Evolutionary conservation across 768 basidiomycete genomes (phyloP), one percentile per base, ranked within the genome.

Genomic region (Trametes cinnabarina): DNA sequence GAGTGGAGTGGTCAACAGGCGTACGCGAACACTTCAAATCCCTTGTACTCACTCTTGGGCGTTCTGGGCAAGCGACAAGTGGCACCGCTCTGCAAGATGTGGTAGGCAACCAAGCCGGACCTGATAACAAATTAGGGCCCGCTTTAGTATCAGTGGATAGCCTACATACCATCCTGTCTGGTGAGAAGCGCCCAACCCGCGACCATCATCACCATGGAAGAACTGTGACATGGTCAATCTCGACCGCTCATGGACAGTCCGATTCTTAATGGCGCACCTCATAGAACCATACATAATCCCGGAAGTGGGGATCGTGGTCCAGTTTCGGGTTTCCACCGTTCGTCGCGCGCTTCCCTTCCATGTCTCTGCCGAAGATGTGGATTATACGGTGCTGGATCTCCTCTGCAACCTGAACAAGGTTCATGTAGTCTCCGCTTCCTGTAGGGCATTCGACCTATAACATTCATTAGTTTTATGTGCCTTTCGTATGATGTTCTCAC

Each of bases 381-480:
- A 98, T 99, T 61, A 98, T 86, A n/a, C 97, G 88, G 69, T 98
- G 96, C 72, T 98, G 97, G 55, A 99, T 94, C 72, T 99, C 97
- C 67, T 98, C 96, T 5, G 97, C 94, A 19, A 96, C 94, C 57
- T 84, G 82, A 10, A 88, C 92, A 8, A 99, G 84, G 69, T 94
- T 92, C 94, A 98, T 98, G 73, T 88, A 93, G 64, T 97, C 95
- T n/a, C 97, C 97, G 61, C 88, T 91, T 25, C 94, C 94, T 0
- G 93, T 94, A 4, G 97, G 97, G 67, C 97, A 99, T 72, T 99
- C 97, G 26, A 96, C 88, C 78, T 83, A 34, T 15, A 46, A n/a
- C n/a, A n/a, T n/a, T n/a, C n/a, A n/a, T n/a, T n/a, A n/a, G n/a
- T n/a, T n/a, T n/a, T n/a, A n/a, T n/a, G n/a, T n/a, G n/a, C n/a